Conservation (phyloP, 2,329 filamentous ascomycete species). For the Zalaria obscura region DNA sequence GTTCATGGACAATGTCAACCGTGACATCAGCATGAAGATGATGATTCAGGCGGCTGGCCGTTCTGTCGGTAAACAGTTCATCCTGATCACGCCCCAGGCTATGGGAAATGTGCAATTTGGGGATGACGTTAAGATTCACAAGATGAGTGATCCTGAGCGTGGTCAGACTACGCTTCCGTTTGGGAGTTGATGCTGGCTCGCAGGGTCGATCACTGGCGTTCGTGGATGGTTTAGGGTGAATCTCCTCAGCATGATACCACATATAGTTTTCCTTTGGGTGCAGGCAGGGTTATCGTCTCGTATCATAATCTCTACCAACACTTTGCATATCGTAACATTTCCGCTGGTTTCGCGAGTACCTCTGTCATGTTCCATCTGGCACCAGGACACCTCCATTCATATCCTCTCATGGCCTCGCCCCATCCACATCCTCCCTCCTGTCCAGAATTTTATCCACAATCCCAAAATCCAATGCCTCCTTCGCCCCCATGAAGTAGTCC, state of each 20-base stretch:
- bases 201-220: no score
- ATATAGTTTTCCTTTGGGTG: no score
- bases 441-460: slow-evolving; percentile 82
- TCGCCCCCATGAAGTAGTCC: slow-evolving; percentile 82
- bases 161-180: slow-evolving; percentile 31
- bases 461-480: slow-evolving; percentile 78
- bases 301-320: no score
- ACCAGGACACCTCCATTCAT: no score
- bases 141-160: slow-evolving; percentile 40
- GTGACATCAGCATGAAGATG: slow-evolving; percentile 85
- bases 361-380: no score
- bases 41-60: slow-evolving; percentile 76
- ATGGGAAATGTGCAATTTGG: slow-evolving; percentile 46
- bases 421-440: slow-evolving; percentile 36
- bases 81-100: slow-evolving; percentile 88
- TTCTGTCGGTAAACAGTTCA: slow-evolving; percentile 83
- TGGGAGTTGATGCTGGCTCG: not conserved
- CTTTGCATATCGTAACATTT: no score
- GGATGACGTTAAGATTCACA: slow-evolving; percentile 66
- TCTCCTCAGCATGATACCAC: no score
- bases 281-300: no score
- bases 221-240: no score
- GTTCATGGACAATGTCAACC: slow-evolving; percentile 97
- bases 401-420: no score
- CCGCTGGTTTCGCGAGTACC: no score